phyloP scores from a whole-genome alignment of 805 yeast species.

The Starmerella vaccinii region DNA sequence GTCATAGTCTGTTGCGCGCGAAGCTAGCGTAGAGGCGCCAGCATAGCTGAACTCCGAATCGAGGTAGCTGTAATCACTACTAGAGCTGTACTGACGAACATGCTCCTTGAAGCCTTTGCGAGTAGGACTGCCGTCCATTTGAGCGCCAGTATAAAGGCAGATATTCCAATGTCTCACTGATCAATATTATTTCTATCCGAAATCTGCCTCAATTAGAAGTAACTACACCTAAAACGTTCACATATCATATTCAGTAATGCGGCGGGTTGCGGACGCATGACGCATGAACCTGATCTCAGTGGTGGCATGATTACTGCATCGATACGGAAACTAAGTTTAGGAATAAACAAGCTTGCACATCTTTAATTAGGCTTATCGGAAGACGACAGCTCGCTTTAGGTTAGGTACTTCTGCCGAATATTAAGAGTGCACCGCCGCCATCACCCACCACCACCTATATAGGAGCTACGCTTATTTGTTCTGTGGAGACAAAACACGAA shows the following conservation, averaged over 20 bases:
- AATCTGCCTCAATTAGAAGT: background rate
- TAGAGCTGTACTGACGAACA: background rate
- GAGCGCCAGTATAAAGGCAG: background rate
- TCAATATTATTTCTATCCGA: background rate
- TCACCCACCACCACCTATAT: too few species aligned
- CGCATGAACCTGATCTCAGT: background rate
- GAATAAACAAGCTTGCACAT: background rate
- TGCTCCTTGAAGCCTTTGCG: background rate
- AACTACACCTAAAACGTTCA: background rate
- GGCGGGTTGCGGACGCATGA: constrained; percentile 1
- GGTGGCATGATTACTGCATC: background rate
- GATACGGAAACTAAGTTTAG: constrained; percentile 2
- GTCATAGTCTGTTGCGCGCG: background rate
- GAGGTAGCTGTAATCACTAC: background rate
- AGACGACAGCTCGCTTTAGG: background rate
- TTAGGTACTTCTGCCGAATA: background rate
- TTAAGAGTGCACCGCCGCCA: too few species aligned
- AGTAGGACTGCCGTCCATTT: background rate
- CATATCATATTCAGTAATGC: background rate
- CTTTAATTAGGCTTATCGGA: background rate
- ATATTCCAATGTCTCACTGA: background rate
- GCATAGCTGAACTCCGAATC: constrained; percentile 1
- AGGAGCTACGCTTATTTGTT: too few species aligned
- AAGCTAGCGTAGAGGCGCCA: background rate
- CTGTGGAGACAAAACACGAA: too few species aligned